A percentile compares a stretch with the other conserved stretches of the same genome.
Conservation (phyloP, 1,284 basidiomycete genomes). For the Ustilago lituana region DNA sequence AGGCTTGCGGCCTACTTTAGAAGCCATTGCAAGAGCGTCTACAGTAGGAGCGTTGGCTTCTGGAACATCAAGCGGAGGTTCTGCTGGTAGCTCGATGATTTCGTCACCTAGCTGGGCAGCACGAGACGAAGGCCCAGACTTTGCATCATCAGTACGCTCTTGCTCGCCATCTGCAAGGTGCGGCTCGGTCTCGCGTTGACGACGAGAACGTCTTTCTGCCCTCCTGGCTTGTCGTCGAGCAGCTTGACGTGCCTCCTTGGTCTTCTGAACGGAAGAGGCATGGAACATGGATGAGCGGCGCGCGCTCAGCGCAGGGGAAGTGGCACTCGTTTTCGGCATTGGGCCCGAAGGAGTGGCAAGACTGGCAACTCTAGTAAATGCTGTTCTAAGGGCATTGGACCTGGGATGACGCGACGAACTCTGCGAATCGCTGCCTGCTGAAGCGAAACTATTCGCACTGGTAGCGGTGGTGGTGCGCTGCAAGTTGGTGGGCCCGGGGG, state of each 20-base stretch:
- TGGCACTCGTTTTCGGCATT: not conserved
- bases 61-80: constrained; percentile 44
- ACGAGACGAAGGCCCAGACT: constrained; percentile 3
- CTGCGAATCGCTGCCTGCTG: constrained; percentile 17
- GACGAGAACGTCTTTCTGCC: constrained; percentile 18
- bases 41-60: constrained; percentile 47
- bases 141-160: not conserved
- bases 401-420: constrained; percentile 16
- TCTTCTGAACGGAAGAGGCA: constrained; percentile 28
- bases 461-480: constrained; percentile 24
- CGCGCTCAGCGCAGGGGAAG: constrained; percentile 6
- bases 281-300: constrained; percentile 16
- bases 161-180: constrained; percentile 21
- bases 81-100: constrained; percentile 36
- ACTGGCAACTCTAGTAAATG: constrained; percentile 27
- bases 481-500: constrained; percentile 6
- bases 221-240: constrained; percentile 29
- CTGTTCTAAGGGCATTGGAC: constrained; percentile 17
- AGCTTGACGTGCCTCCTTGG: constrained; percentile 34
- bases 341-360: constrained; percentile 28
- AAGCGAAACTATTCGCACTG: constrained; percentile 15
- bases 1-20: constrained; percentile 44
- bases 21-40: constrained; percentile 40
- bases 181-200: constrained; percentile 12
- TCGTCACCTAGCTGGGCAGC: constrained; percentile 40